These are phyloP conservation scores for Yarrowia bubula DNA, from an alignment of 805 yeast genomes.

Conservation along the genomic window DNA sequence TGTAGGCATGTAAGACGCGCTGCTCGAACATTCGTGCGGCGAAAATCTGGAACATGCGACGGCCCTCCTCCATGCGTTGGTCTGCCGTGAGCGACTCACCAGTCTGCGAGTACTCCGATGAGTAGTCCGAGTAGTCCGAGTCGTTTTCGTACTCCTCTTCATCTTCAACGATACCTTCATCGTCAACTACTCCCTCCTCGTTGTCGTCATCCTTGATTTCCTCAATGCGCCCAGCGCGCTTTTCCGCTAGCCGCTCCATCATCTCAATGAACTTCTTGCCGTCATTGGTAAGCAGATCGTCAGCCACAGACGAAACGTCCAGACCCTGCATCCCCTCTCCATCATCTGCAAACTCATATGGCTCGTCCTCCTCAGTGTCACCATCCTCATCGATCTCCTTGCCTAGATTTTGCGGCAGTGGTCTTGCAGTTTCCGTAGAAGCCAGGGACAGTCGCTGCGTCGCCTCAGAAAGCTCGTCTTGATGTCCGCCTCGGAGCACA, in stretches of 20 bases:
- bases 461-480: neutral
- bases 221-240: slow-evolving; percentile 45
- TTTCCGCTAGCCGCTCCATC: slow-evolving; percentile 66
- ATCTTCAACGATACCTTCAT: slow-evolving; percentile 43
- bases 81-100: slow-evolving; percentile 43
- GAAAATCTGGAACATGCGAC: slow-evolving; percentile 73
- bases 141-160: slow-evolving; percentile 46
- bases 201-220: slow-evolving; percentile 37
- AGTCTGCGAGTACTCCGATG: slow-evolving; percentile 22
- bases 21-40: slow-evolving; percentile 75
- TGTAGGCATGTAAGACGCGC: slow-evolving; percentile 70
- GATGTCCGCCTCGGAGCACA: neutral
- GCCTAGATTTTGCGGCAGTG: neutral
- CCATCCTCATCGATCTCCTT: slow-evolving; percentile 31
- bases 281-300: slow-evolving; percentile 71
- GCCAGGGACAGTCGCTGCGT: neutral
- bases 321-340: neutral
- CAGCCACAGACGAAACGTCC: slow-evolving; percentile 57
- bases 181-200: slow-evolving; percentile 39
- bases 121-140: slow-evolving; percentile 34
- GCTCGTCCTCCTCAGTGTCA: slow-evolving; percentile 31
- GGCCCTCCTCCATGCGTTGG: slow-evolving; percentile 71
- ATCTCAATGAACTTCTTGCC: slow-evolving; percentile 76
- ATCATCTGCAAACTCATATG: neutral
- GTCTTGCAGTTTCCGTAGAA: neutral